phyloP scores from a whole-genome alignment of 768 basidiomycete species.

The Leccinum variicolor region DNA sequence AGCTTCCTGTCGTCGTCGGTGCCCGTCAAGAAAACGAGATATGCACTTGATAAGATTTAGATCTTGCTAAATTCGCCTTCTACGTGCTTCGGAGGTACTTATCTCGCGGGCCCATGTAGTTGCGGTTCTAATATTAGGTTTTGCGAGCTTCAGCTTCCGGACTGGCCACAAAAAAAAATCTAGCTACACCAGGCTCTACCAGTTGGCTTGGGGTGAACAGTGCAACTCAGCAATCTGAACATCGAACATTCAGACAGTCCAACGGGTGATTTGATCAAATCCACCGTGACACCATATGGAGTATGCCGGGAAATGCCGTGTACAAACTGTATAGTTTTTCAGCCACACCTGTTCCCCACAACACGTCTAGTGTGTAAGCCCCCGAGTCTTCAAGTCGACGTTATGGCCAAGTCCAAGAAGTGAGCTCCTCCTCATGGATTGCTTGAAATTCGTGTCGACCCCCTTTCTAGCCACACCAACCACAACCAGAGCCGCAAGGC shows the following conservation, averaged over 20 bases:
- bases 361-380: neutral
- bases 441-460: conserved; percentile 13
- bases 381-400: conserved; percentile 16
- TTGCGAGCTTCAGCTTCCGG: neutral
- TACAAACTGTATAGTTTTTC: conserved; percentile 31
- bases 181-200: neutral
- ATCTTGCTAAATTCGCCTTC: neutral
- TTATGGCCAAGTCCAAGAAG: conserved; percentile 99
- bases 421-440: conserved; percentile 34
- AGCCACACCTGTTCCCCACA: conserved; percentile 23
- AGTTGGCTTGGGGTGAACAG: neutral
- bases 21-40: neutral
- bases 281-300: neutral
- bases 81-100: neutral
- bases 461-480: conserved; percentile 67
- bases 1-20: neutral
- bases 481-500: conserved; percentile 98
- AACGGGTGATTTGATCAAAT: neutral
- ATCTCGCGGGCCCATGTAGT: neutral
- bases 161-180: neutral
- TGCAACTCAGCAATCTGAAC: neutral
- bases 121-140: neutral
- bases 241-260: neutral
- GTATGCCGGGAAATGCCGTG: conserved; percentile 22
- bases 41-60: neutral